Conservation (phyloP, 805 yeast species). For the Pichia occidentalis region DNA sequence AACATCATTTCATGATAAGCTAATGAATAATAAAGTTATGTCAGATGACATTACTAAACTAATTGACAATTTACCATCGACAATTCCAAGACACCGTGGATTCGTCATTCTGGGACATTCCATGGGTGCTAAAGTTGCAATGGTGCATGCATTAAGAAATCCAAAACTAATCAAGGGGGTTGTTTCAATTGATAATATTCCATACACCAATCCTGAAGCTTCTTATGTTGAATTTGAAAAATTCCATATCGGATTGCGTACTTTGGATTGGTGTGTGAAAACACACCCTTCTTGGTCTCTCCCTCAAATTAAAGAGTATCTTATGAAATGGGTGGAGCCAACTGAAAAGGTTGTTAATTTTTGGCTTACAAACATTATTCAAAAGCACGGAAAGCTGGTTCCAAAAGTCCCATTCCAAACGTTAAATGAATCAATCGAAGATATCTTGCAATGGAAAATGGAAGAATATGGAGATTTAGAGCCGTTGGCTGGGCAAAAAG, state of each 20-base stretch:
- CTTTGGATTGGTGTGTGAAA: conserved; percentile 12
- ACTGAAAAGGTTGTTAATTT: conserved; percentile 60
- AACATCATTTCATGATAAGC: conserved; percentile 62
- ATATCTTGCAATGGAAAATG: conserved; percentile 52
- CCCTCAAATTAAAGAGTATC: conserved; percentile 41
- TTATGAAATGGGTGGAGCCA: conserved; percentile 55
- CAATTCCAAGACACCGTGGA: conserved; percentile 26
- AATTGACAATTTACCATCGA: conserved; percentile 14
- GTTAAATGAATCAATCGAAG: conserved; percentile 53
- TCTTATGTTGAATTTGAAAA: conserved; percentile 25
- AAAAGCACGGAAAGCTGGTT: conserved; percentile 14
- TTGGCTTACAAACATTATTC: conserved; percentile 57
- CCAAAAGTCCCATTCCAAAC: conserved; percentile 59
- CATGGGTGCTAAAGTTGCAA: conserved; percentile 91
- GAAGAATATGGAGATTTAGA: conserved; percentile 22
- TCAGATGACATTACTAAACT: conserved; percentile 79
- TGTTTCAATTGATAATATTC: conserved; percentile 78
- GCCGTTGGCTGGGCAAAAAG: conserved; percentile 33
- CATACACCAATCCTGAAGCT: conserved; percentile 46
- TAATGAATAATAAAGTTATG: conserved; percentile 69
- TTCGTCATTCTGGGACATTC: conserved; percentile 65
- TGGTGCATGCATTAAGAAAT: conserved; percentile 68
- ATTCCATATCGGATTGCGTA: conserved; percentile 22
- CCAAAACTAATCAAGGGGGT: conserved; percentile 54
- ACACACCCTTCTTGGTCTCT: conserved; percentile 38